A percentile compares a stretch with the other conserved stretches of the same genome.
These are phyloP conservation scores for Calocera viscosa DNA, from an alignment of 768 basidiomycete species.

Conservation along the genomic window DNA sequence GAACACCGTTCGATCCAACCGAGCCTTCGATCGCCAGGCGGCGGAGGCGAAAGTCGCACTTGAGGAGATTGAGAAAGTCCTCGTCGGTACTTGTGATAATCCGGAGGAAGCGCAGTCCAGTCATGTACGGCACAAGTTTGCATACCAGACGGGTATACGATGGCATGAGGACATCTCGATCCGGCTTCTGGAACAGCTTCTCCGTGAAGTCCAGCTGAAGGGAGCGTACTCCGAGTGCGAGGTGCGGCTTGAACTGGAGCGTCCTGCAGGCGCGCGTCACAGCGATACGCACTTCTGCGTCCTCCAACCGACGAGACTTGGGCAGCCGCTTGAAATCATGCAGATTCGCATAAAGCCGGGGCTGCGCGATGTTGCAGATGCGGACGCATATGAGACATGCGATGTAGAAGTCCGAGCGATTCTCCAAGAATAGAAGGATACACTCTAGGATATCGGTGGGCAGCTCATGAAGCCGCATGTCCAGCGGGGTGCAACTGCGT, in stretches of 20 bases:
- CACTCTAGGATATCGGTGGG: neutral
- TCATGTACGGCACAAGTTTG: neutral
- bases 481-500: neutral
- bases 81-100: neutral
- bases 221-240: neutral
- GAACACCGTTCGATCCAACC: neutral
- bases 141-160: neutral
- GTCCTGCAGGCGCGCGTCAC: neutral
- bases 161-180: constrained; percentile 4
- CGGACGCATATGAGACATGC: neutral
- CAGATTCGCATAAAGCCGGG: neutral
- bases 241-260: neutral
- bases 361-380: neutral
- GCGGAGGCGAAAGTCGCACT: neutral
- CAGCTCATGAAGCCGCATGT: neutral
- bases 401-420: neutral
- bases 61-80: neutral
- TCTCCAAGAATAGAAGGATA: neutral
- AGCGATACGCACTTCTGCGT: neutral
- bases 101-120: neutral
- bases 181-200: constrained; percentile 6
- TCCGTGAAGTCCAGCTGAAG: constrained; percentile 5
- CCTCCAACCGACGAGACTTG: neutral
- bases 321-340: neutral
- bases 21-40: neutral